phyloP scores from a whole-genome alignment of 2,329 filamentous ascomycete genomes.

The Elsinoe arachidis region DNA sequence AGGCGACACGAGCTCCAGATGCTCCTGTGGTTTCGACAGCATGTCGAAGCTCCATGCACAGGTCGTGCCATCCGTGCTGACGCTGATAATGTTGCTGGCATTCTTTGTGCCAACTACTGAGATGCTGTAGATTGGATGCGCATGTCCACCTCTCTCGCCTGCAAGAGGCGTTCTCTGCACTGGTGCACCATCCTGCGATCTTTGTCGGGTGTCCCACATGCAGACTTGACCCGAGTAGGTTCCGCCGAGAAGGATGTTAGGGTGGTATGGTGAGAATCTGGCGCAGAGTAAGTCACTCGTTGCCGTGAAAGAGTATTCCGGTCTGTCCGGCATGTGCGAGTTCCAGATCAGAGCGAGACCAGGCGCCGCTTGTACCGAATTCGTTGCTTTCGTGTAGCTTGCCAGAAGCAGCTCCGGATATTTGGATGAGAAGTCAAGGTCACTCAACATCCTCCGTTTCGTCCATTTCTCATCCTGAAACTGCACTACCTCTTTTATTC shows the following conservation, averaged over 20 bases:
- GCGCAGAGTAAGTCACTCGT: slow-evolving; percentile 92
- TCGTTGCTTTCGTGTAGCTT: slow-evolving; percentile 74
- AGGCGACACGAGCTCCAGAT: slow-evolving; percentile 77
- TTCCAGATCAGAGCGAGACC: slow-evolving; percentile 97
- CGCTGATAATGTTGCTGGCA: slow-evolving; percentile 96
- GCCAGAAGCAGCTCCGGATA: slow-evolving; percentile 88
- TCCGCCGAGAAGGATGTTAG: slow-evolving; percentile 89
- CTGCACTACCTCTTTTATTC: slow-evolving; percentile 79
- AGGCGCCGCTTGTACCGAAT: slow-evolving; percentile 72
- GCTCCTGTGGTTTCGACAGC: slow-evolving; percentile 91
- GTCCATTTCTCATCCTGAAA: slow-evolving; percentile 95
- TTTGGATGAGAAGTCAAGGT: slow-evolving; percentile 88
- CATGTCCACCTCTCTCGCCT: slow-evolving; percentile 70
- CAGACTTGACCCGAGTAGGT: slow-evolving; percentile 95
- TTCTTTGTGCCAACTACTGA: slow-evolving; percentile 97
- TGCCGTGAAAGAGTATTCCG: slow-evolving; percentile 93
- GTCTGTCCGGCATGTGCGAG: slow-evolving; percentile 82
- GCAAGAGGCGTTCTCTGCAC: slow-evolving; percentile 95
- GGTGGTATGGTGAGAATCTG: slow-evolving; percentile 97
- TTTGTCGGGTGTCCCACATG: slow-evolving; percentile 83
- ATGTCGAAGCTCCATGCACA: slow-evolving; percentile 98
- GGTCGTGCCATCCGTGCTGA: slow-evolving; percentile 90
- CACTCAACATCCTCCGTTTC: slow-evolving; percentile 94
- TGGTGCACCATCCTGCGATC: slow-evolving; percentile 56
- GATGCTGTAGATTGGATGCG: slow-evolving; percentile 90